Base-by-base conservation (phyloP, 495 filamentous ascomycete species). In the Parmelia sp. region DNA sequence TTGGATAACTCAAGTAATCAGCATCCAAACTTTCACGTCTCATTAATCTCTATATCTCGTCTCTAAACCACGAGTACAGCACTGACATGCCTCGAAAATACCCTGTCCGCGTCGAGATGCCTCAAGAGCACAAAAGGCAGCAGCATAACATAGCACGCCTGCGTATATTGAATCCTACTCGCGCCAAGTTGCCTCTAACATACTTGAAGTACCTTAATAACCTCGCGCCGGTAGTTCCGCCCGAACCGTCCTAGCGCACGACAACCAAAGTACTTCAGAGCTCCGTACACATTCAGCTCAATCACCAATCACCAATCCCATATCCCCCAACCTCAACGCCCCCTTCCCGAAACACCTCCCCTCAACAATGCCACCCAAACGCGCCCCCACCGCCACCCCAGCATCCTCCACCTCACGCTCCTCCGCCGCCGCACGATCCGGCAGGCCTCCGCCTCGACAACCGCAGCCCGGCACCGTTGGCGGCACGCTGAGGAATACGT, bases 311-410 rank as follows among this genome's bases (percentile, higher is more conserved):
- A 4, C 25, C 1, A 53, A 31, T 31, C 5, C 12, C 23, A 5
- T 29, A 23, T 10, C 23, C 47, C 25, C 15, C 25, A 9, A 3
- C 25, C 47, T 27, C 45, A 45, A 45, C 21, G 1, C 23, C 45
- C 11, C n/a, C 23, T 14, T 9, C 8, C n/a, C 45, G 21, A 37
- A 67, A 9, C 44, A 35, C 31, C 44, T 17, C 21, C 12, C 17
- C 35, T 11, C 27, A 51, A 51, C 42, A 44, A 64, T 66, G 64
- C 51, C 67, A n/a, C 67, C 64, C 17, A 69, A 64, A 58, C 64
- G 57, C 45, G 36, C 53, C 23, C 66, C 57, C 17, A 44, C 57
- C 15, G 27, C 65, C 36, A 8, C 60, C 10, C 37, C 58, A 19
- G 36, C 45, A 31, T 58, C 66, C 36, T 36, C 64, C 39, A 27